Base-by-base conservation (phyloP, 2,329 filamentous ascomycete species). In the Stagonosporopsis chrysanthemi region DNA sequence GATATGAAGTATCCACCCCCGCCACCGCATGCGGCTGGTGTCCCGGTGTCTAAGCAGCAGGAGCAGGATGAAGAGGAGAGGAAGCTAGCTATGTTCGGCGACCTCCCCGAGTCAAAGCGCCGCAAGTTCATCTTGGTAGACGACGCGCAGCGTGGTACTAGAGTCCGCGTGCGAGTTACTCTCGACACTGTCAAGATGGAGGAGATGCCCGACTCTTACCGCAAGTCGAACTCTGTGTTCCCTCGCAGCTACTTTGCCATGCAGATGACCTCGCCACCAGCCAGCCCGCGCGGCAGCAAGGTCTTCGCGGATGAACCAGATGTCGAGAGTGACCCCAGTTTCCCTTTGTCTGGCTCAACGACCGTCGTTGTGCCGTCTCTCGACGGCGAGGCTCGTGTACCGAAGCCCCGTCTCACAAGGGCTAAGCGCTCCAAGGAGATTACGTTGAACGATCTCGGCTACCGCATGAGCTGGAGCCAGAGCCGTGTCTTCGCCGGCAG, bases 121-220 rank as follows among this genome's bases (percentile, higher is more conserved):
- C 90, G 94, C 73, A 98, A 97, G 78, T 98, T 98, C 77, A 97
- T 98, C 66, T 86, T 98, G 9, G 92, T 98, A 26, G 93, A 97
- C 65, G 94, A 98, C 75, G 88, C 87, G 49, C 90, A 92, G 51
- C 71, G 72, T 17, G 90, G 89, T 49, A 89, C 87, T 47, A 86
- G 92, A 39, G 88, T 97, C 1, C 88, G 94, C 15, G 93, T 98
- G 42, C 90, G 93, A 60, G 93, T 97, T 48, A 95, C 90, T 62
- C 86, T 99, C n/a, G 92, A 97, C 72, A 88, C 89, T 41, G 92
- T 97, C 67, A 90, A 97, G 74, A 96, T 95, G 80, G 90, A 93
- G 70, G 94, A 98, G 77, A 96, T 98, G 72, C 94, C 94, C 1
- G 94, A 98, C 76, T 95, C 91, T 15, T 97, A 97, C 80, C 90